phyloP scores from a whole-genome alignment of 2,329 filamentous ascomycete genomes.

The Sarocladium brachiariae region DNA sequence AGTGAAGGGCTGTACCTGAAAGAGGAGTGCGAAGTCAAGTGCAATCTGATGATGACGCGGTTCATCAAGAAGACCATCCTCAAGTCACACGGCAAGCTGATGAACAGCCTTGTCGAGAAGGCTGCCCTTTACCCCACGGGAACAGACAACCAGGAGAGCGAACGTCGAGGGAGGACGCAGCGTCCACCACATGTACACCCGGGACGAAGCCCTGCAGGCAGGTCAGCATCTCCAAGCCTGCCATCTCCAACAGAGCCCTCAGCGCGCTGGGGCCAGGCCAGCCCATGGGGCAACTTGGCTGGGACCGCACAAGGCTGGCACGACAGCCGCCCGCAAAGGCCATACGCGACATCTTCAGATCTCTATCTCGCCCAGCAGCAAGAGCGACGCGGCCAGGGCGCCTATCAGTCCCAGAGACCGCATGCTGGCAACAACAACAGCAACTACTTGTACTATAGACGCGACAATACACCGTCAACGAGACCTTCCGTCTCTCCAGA shows the following conservation, averaged over 20 bases:
- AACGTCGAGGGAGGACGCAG: neutral
- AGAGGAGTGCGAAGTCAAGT: slow-evolving; percentile 78
- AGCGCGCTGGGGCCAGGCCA: neutral
- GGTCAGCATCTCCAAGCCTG: slow-evolving; percentile 1
- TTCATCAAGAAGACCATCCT: slow-evolving; percentile 82
- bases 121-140: slow-evolving; percentile 12
- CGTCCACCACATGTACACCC: slow-evolving; percentile 1
- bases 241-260: slow-evolving; percentile 1
- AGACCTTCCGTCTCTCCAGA: neutral
- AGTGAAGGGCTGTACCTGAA: slow-evolving; percentile 66
- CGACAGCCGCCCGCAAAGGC: neutral
- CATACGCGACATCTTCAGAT: slow-evolving; percentile 6
- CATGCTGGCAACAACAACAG: no score
- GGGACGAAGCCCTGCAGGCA: neutral
- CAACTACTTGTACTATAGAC: neutral
- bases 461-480: neutral
- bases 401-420: neutral
- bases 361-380: slow-evolving; percentile 6
- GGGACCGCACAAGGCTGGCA: neutral
- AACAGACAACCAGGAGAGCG: neutral
- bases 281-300: neutral
- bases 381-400: neutral
- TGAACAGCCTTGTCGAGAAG: slow-evolving; percentile 49
- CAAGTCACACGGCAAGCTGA: slow-evolving; percentile 64
- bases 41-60: slow-evolving; percentile 65